Percentiles rank a stretch among this genome's conserved stretches.
phyloP scores from a whole-genome alignment of 306 rosid species.

The Parietaria judaica region DNA sequence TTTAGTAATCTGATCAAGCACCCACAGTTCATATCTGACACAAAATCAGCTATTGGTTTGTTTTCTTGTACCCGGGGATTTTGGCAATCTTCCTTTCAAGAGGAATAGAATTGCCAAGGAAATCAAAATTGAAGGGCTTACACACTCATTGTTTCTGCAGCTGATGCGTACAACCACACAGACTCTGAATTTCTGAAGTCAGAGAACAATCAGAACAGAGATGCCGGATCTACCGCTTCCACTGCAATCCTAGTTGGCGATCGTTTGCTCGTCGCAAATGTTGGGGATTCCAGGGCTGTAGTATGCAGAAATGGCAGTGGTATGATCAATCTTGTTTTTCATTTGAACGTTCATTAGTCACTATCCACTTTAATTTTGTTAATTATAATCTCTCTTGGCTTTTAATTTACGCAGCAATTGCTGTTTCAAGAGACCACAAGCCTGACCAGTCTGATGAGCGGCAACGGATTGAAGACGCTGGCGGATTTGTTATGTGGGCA shows the following conservation, averaged over 20 bases:
- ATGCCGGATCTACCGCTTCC: slow-evolving; percentile 98
- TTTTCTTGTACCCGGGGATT: slow-evolving; percentile 3
- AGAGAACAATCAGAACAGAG: slow-evolving; percentile 74
- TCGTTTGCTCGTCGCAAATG: slow-evolving; percentile 94
- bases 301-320: slow-evolving; percentile 88
- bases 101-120: slow-evolving; percentile 4
- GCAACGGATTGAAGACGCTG: slow-evolving; percentile 87
- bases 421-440: slow-evolving; percentile 96
- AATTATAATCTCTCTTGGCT: not conserved
- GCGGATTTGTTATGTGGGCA: slow-evolving; percentile 99
- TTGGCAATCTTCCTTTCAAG: slow-evolving; percentile 6
- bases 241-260: slow-evolving; percentile 94
- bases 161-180: slow-evolving; percentile 88
- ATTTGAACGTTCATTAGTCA: not conserved
- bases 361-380: slow-evolving; percentile 6
- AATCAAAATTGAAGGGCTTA: not conserved
- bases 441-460: slow-evolving; percentile 98
- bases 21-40: slow-evolving; percentile 91
- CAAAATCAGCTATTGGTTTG: slow-evolving; percentile 86
- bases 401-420: slow-evolving; percentile 49
- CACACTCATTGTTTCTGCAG: slow-evolving; percentile 30
- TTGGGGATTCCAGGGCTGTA: slow-evolving; percentile 92
- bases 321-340: slow-evolving; percentile 17
- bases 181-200: slow-evolving; percentile 89
- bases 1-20: slow-evolving; percentile 85